Conservation (phyloP, 2,329 filamentous ascomycete species). For the Madurella fahalii region DNA sequence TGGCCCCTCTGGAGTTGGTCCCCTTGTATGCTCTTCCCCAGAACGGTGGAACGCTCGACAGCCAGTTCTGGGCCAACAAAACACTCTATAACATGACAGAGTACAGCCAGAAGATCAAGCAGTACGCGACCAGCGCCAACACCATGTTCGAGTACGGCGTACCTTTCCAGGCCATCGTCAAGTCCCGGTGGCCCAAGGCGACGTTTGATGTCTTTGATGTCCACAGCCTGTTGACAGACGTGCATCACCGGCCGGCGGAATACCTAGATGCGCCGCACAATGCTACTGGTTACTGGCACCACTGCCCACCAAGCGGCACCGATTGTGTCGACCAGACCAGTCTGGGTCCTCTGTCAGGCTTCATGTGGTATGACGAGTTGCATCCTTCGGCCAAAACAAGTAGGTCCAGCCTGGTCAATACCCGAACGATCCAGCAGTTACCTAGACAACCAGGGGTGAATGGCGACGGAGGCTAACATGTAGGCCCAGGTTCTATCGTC, state of each 20-base stretch:
- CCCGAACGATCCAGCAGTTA: neutral
- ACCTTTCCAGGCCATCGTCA: constrained; percentile 42
- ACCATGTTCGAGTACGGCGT: constrained; percentile 46
- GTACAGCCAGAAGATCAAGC: constrained; percentile 44
- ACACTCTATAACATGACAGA: constrained; percentile 44
- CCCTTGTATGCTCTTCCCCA: constrained; percentile 59
- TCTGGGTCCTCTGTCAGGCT: constrained; percentile 49
- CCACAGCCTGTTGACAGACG: constrained; percentile 60
- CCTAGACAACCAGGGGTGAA: constrained; percentile 2
- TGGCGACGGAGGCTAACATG: constrained; percentile 1
- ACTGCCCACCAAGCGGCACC: constrained; percentile 41
- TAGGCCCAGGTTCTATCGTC: constrained; percentile 34
- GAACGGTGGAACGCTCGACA: constrained; percentile 39
- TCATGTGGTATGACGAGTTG: constrained; percentile 68
- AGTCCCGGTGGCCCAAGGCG: constrained; percentile 52
- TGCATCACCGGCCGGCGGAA: constrained; percentile 54
- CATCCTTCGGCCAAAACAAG: constrained; percentile 66
- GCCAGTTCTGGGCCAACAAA: constrained; percentile 46
- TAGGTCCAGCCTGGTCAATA: constrained; percentile 32
- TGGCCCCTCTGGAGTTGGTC: constrained; percentile 61
- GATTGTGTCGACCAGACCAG: constrained; percentile 38
- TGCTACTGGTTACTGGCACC: constrained; percentile 53
- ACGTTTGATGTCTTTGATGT: constrained; percentile 65
- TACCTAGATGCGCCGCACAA: constrained; percentile 64
- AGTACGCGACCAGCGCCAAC: constrained; percentile 50